Evolutionary conservation across 192 early-diverging fungal genomes (phyloP).

Genomic region (Podila epigama): DNA sequence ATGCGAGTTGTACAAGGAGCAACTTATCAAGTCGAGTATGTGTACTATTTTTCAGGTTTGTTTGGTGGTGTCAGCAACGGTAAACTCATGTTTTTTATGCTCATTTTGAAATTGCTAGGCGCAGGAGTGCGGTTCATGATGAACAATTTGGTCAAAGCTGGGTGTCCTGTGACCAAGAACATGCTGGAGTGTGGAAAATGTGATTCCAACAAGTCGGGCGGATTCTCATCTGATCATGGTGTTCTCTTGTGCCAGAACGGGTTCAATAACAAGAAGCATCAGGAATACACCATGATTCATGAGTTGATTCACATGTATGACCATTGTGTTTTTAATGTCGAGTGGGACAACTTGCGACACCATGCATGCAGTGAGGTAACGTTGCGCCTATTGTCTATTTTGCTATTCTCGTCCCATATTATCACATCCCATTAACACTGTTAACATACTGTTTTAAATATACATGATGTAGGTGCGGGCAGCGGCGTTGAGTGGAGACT

Average conservation of each 20-base stretch:
- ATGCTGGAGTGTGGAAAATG: slow-evolving; percentile 86
- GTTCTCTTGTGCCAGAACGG: slow-evolving; percentile 90
- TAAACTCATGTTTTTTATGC: too few relatives aligned
- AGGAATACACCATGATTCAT: slow-evolving; percentile 93
- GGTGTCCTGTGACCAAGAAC: slow-evolving; percentile 63
- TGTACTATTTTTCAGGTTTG: not conserved
- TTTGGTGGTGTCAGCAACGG: too few relatives aligned
- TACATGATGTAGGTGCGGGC: slow-evolving; percentile 65
- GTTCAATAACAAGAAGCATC: slow-evolving; percentile 78
- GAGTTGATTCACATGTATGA: slow-evolving; percentile 92
- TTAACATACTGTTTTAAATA: too few relatives aligned
- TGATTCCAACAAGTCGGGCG: slow-evolving; percentile 83
- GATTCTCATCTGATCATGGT: slow-evolving; percentile 80
- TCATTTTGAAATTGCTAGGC: slow-evolving; percentile 44
- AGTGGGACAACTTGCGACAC: slow-evolving; percentile 78
- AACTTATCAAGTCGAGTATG: slow-evolving; percentile 73
- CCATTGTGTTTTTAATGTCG: slow-evolving; percentile 74
- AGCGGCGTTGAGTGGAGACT: slow-evolving; percentile 82
- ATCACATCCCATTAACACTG: not conserved
- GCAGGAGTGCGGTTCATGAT: slow-evolving; percentile 92
- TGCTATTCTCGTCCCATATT: not conserved
- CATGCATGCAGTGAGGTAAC: slow-evolving; percentile 81
- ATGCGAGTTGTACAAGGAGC: slow-evolving; percentile 83
- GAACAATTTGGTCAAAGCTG: slow-evolving; percentile 73
- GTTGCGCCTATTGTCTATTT: too few relatives aligned